Evolutionary conservation across 495 filamentous ascomycete species (phyloP).

Genomic region (Massariosphaeria phaeospora): DNA sequence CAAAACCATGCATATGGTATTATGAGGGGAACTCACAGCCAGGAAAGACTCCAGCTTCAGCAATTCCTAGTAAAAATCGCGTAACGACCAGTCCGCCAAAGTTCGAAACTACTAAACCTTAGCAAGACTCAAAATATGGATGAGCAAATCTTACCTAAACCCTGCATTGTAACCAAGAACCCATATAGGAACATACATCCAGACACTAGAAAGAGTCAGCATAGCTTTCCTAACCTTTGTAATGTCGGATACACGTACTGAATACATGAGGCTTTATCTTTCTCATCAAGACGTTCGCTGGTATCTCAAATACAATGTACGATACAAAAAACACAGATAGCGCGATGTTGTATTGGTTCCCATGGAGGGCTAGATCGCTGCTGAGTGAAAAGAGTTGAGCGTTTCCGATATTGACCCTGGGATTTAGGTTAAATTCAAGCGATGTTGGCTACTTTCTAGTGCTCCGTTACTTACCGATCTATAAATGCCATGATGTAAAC

Average conservation of each 20-base stretch:
- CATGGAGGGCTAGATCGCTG: background rate
- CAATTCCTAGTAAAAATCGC: constrained; percentile 1
- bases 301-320: constrained; percentile 7
- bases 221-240: background rate
- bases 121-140: too few relatives aligned
- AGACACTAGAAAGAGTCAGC: too few relatives aligned
- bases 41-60: constrained; percentile 4
- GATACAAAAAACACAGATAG: constrained; percentile 3
- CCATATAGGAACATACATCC: too few relatives aligned
- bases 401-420: background rate
- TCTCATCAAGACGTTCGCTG: constrained; percentile 6
- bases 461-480: background rate
- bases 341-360: background rate
- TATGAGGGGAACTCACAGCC: too few relatives aligned
- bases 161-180: background rate
- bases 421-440: background rate
- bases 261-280: constrained; percentile 6
- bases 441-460: background rate
- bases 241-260: background rate
- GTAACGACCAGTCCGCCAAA: background rate
- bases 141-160: constrained; percentile 1
- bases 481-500: constrained; percentile 5
- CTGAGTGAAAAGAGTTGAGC: background rate
- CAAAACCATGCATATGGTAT: background rate
- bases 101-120: too few relatives aligned